Evolutionary conservation across 2,329 filamentous ascomycete genomes (phyloP), one percentile per base, ranked within the genome.

Genomic region (Coniochaeta hoffmannii): DNA sequence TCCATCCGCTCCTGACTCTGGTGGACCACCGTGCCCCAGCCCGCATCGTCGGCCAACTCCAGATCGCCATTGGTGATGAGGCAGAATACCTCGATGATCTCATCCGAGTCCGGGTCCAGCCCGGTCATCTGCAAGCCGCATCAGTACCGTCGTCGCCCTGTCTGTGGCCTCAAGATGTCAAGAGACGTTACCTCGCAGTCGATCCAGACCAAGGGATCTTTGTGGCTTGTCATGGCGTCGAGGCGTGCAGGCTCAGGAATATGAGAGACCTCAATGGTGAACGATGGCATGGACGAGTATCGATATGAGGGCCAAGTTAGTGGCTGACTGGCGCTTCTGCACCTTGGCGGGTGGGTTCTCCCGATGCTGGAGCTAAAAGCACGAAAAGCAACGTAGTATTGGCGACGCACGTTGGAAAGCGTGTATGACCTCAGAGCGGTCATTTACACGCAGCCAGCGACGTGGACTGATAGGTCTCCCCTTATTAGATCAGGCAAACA

Each of bases 71-170:
- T 88, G 8, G 94, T 99, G 68, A 99, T 82, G 71, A 95, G 87
- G 74, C 92, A 97, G 71, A 88, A 93, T 56, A 97, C 88, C 65
- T 96, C 91, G 66, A 97, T 84, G 65, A 97, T 94, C 55, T 86
- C 85, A 67, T 97, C 93, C 31, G 76, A 83, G 57, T 88, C 82
- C 1, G 86, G 79, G 69, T 96, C 79, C 8, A 96, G 81, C 22
- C 90, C 90, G 31, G 90, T 97, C 94, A 99, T 99, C 90, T 96
- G 14, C 2, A 34, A 28, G 41, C 11, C 10, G 41, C 15, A n/a
- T 46, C 6, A 62, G n/a, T 44, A 15, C 17, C 9, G 19, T 10
- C 17, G 38, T 46, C 50, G 22, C 9, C 24, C 4, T 7, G 3
- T 15, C 4, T 24, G 3, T 35, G 4, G 15, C 31, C 19, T 24